These are phyloP conservation scores for Leersia perrieri DNA, from an alignment of 176 grass and related monocot genomes.

Conservation along the genomic window DNA sequence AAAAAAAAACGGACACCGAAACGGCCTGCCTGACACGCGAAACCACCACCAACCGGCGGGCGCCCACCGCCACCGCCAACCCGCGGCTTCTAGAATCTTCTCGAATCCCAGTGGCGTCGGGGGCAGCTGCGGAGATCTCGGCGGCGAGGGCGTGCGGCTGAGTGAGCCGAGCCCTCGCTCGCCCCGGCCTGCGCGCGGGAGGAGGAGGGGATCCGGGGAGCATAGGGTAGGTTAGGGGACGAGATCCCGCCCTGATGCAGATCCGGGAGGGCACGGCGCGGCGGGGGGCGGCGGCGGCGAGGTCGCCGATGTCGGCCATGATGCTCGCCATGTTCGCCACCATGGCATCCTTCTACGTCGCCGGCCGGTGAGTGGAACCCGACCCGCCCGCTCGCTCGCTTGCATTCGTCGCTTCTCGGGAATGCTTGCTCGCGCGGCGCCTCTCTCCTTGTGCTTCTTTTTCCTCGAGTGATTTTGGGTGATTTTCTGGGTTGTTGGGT, in stretches of 20 bases:
- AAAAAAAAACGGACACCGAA: background rate
- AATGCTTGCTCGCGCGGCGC: constrained; percentile 30
- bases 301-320: constrained; percentile 67
- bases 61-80: background rate
- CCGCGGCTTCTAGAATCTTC: constrained; percentile 35
- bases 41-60: constrained; percentile 35
- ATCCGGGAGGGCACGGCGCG: constrained; percentile 66
- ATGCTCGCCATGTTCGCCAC: constrained; percentile 95
- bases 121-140: background rate
- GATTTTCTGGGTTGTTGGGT: constrained; percentile 18
- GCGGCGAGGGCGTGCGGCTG: constrained; percentile 23
- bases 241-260: constrained; percentile 62
- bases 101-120: background rate
- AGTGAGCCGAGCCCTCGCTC: background rate
- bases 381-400: background rate
- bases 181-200: background rate
- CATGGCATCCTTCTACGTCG: constrained; percentile 95
- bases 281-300: constrained; percentile 11
- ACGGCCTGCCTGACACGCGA: constrained; percentile 21
- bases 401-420: constrained; percentile 1
- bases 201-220: background rate
- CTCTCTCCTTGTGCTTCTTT: background rate
- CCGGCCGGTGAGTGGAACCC: constrained; percentile 60
- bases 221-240: background rate
- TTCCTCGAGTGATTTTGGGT: background rate